Evolutionary conservation across 2,329 filamentous ascomycete genomes (phyloP).

Genomic region (Fusarium sterilihyphosum): DNA sequence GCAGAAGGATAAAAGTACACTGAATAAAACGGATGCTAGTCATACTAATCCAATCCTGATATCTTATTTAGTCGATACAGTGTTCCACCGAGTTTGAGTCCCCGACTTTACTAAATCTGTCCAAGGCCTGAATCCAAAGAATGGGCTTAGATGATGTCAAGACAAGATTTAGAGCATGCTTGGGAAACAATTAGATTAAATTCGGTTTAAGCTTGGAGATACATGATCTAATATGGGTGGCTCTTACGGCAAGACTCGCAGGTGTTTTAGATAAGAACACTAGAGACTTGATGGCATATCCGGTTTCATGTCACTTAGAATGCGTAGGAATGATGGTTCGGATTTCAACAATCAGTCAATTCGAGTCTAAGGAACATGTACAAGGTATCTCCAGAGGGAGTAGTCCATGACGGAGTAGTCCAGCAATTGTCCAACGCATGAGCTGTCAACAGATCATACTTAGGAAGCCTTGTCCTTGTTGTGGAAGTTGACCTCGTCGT

Average conservation of each 20-base stretch:
- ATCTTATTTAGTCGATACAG: not conserved
- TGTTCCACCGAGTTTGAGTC: not conserved
- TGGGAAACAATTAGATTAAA: not conserved
- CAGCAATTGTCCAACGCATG: conserved; percentile 41
- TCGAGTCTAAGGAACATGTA: conserved; percentile 50
- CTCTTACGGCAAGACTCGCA: not conserved
- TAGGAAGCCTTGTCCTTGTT: conserved; percentile 80
- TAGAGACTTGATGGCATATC: not conserved
- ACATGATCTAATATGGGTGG: too few relatives aligned
- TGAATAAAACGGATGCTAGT: not conserved
- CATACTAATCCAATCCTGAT: not conserved
- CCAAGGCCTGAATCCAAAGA: not conserved
- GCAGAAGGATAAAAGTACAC: not conserved
- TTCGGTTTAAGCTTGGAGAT: not conserved
- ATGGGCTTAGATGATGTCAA: not conserved
- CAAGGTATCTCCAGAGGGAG: conserved; percentile 43
- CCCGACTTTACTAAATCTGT: too few relatives aligned
- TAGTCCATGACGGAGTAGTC: conserved; percentile 41
- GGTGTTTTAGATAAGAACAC: not conserved
- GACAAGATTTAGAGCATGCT: not conserved
- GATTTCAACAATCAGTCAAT: conserved; percentile 41
- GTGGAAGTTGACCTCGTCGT: conserved; percentile 95
- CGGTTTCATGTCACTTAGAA: not conserved
- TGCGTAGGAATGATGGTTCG: not conserved
- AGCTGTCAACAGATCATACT: conserved; percentile 37